Conservation (phyloP, 257 asterid species). For the Eustoma russellianum region DNA sequence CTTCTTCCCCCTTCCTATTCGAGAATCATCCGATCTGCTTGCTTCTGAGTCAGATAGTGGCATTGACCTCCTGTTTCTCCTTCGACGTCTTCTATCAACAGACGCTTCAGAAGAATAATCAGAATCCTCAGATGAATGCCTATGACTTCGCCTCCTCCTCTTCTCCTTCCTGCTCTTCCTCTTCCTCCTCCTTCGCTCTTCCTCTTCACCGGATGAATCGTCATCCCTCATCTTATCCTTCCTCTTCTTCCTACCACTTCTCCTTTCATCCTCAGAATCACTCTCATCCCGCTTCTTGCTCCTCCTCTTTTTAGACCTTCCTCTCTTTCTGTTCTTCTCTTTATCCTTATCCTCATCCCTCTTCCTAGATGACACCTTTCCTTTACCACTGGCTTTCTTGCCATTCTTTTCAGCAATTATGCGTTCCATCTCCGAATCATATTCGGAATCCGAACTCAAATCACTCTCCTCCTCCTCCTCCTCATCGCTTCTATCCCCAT, state of each 20-base stretch:
- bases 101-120: slow-evolving; percentile 54
- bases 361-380: slow-evolving; percentile 19
- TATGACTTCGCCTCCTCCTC: neutral
- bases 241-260: neutral
- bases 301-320: neutral
- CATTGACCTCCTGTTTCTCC: slow-evolving; percentile 43
- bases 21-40: slow-evolving; percentile 44
- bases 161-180: neutral
- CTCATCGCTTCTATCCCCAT: slow-evolving; percentile 47
- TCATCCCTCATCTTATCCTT: neutral
- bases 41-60: slow-evolving; percentile 45
- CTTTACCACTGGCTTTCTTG: slow-evolving; percentile 26
- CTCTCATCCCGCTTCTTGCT: slow-evolving; percentile 10
- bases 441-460: slow-evolving; percentile 60
- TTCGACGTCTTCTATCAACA: slow-evolving; percentile 32
- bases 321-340: neutral
- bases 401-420: slow-evolving; percentile 45
- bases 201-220: neutral
- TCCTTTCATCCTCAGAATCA: slow-evolving; percentile 37
- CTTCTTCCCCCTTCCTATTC: slow-evolving; percentile 70
- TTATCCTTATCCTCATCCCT: neutral
- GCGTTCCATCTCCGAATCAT: slow-evolving; percentile 75
- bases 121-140: neutral
- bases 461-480: slow-evolving; percentile 55
- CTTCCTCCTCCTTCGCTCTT: neutral